These are phyloP conservation scores for Apium graveolens DNA, from an alignment of 129 eudicot species.

Conservation along the genomic window DNA sequence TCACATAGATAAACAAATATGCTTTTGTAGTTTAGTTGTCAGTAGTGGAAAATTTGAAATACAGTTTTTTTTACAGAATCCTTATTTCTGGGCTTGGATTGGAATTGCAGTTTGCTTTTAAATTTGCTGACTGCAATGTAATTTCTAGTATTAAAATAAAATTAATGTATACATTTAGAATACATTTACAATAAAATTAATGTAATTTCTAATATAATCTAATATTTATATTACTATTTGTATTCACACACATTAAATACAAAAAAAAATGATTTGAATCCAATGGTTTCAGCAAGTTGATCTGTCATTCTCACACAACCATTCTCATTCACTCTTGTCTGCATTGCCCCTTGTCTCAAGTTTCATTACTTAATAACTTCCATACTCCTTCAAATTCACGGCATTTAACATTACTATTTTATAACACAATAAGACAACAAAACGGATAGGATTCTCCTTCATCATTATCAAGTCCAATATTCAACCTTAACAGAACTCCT, in stretches of 20 bases:
- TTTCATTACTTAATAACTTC: not conserved
- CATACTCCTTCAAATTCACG: not conserved
- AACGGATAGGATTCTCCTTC: not conserved
- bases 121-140: not conserved
- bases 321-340: not conserved
- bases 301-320: not conserved
- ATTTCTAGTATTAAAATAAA: not conserved
- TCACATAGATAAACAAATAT: too few species aligned
- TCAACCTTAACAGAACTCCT: not conserved
- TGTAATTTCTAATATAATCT: too few species aligned
- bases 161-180: too few species aligned
- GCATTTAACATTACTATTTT: not conserved
- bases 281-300: not conserved
- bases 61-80: not conserved
- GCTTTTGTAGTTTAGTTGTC: too few species aligned
- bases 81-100: not conserved
- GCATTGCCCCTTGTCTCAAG: constrained; percentile 9
- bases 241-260: not conserved
- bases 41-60: too few species aligned
- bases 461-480: not conserved
- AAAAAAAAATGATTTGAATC: not conserved
- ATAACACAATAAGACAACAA: not conserved
- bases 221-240: too few species aligned
- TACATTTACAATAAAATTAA: too few species aligned
- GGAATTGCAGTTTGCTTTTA: not conserved